Base-by-base conservation (phyloP, 768 basidiomycete genomes). In the Serendipita sp. region DNA sequence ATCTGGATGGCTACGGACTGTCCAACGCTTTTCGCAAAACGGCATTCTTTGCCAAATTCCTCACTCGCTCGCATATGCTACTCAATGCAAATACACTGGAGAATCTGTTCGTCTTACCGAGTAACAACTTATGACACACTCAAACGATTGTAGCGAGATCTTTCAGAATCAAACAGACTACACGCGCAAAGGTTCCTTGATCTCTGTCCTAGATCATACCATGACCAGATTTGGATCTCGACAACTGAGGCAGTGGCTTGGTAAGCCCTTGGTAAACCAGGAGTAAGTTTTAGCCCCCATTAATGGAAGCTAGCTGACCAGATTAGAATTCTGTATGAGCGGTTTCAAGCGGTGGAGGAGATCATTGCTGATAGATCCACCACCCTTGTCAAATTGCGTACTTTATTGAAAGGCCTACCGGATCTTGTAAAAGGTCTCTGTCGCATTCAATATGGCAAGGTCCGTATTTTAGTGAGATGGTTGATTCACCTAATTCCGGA, bases 401-500 rank as follows among this genome's bases (percentile, higher is more conserved):
- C 81, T 41, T 71, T 83, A n/a, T 76, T 95, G 64, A 84, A 76
- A 70, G 81, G 81, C 38, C 78, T 92, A n/a, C 92, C 93, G 0
- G 93, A 97, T 72, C 81, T 97, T 53, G 84, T 88, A 0, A 86
- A 82, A 71, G 95, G 95, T 0, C 75, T 98, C 15, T 87, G 85
- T 66, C 78, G 92, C 35, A 88, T 97, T 37, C 91, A 94, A 70
- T 95, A 95, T 69, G 89, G 92, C 54, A 89, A 92, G 77, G 91
- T 92, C 68, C 68, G 77, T 67, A n/a, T n/a, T 11, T 51, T 47
- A 34, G 34, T 11, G 13, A 41, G 13, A 41, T 41, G 24, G 32
- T 28, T 34, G 32, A 37, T 66, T 1, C 45, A 11, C 38, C 35
- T 30, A 5, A 48, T 18, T 45, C 45, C 30, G 30, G 51, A 60